Base-by-base conservation (phyloP, 176 grass and related monocot genomes). In the Dendrocalamus sinicus region DNA sequence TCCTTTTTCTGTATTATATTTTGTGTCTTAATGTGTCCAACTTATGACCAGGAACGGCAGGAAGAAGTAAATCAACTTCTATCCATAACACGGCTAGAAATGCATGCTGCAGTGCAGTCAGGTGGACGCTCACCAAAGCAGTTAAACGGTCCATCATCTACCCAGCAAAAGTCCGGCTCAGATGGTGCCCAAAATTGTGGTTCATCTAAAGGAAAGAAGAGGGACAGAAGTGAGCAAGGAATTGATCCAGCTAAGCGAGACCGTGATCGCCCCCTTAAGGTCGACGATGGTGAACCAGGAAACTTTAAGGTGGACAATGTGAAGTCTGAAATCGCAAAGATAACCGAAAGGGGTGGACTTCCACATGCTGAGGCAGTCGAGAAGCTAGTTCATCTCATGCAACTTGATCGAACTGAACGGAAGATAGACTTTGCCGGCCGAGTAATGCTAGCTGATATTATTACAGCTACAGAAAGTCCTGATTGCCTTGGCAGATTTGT, bases 41-140 rank as follows among this genome's bases (percentile, higher is more conserved):
- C 53, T 76, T 88, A 83, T 69, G 10, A 51, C 40, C 84, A 97
- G 94, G 91, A 97, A 75, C 89, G 89, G 6, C 91, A 97, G 86
- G 94, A 93, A 79, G 94, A 97, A 86, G 87, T 97, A 86, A 88
- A 97, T 89, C 85, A 75, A 20, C 91, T 97, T 90, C 83, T 97
- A 35, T 37, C 92, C 15, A 90, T 77, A 90, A 90, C 94, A 63
- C 84, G 68, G 78, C 70, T 84, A 82, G 94, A 97, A 84, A 97
- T 94, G 94, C 89, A 92, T 86, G 89, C 89, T 17, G 87, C 85
- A 23, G 82, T 93, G 65, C 94, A 97, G 73, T 86, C 91, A 60
- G 85, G 87, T 84, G 92, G 91, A 20, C 87, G 78, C 48, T 93
- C 91, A 81, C 91, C 94, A 32, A 97, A 94, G 77, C 75, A 40